Evolutionary conservation across 2,329 filamentous ascomycete genomes (phyloP).

Genomic region (Cladosporium sp.): DNA sequence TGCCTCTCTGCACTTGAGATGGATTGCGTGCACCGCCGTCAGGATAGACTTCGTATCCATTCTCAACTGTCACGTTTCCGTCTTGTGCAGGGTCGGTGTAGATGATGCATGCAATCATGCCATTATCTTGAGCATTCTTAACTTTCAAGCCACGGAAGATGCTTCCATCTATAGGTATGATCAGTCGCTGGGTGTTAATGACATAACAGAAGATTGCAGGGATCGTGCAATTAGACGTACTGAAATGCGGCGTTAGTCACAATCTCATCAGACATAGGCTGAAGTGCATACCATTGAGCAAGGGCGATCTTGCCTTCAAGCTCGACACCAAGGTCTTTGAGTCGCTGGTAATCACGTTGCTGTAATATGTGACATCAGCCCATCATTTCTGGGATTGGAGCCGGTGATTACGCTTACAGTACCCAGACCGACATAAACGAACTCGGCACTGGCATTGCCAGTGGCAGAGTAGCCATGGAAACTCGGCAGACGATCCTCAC

Average conservation of each 20-base stretch:
- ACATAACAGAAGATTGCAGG: too few relatives aligned
- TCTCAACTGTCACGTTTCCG: conserved; percentile 44
- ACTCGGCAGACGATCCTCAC: conserved; percentile 28
- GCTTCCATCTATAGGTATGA: conserved; percentile 11
- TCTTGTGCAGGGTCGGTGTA: conserved; percentile 46
- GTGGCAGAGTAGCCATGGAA: conserved; percentile 48
- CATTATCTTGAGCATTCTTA: conserved; percentile 39
- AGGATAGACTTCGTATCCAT: conserved; percentile 42
- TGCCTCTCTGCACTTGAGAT: conserved; percentile 43
- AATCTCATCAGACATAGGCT: conserved; percentile 15
- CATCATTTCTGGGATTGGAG: too few relatives aligned
- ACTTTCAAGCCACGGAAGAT: conserved; percentile 42
- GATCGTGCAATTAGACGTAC: too few relatives aligned
- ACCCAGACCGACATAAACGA: conserved; percentile 42
- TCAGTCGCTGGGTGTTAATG: neutral
- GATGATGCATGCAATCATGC: conserved; percentile 44
- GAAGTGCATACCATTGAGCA: conserved; percentile 30
- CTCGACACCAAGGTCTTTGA: conserved; percentile 38
- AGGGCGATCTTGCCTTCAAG: conserved; percentile 47
- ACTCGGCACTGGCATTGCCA: conserved; percentile 45
- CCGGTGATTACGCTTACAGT: neutral
- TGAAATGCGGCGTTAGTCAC: too few relatives aligned
- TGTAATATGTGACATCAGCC: too few relatives aligned
- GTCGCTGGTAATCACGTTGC: conserved; percentile 12
- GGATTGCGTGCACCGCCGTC: conserved; percentile 44